These are phyloP conservation scores for Cryptococcus sp. DNA, from an alignment of 1,284 basidiomycete species.

Conservation along the genomic window DNA sequence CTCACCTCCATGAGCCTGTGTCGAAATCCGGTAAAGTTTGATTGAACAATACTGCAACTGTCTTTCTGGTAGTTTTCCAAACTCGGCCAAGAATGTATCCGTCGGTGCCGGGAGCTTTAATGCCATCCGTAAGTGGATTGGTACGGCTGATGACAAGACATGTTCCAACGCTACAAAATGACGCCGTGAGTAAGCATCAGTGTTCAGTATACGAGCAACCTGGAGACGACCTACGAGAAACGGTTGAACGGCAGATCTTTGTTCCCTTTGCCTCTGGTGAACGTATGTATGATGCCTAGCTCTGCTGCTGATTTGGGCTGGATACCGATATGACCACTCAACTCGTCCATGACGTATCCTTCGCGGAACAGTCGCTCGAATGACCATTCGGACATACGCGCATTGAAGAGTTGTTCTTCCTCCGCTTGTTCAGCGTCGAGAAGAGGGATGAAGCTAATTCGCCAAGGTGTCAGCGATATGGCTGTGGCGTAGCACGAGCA, in stretches of 20 bases:
- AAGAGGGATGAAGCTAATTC: constrained; percentile 63
- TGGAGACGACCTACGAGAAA: constrained; percentile 22
- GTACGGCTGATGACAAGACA: constrained; percentile 19
- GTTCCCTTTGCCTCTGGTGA: constrained; percentile 59
- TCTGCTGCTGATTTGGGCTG: constrained; percentile 7
- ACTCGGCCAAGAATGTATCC: constrained; percentile 62
- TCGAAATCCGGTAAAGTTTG: constrained; percentile 54
- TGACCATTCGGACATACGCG: constrained; percentile 68
- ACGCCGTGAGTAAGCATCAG: neutral
- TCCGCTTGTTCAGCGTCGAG: constrained; percentile 66
- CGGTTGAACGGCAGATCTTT: constrained; percentile 36
- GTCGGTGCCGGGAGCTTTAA: constrained; percentile 46
- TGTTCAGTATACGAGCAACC: neutral
- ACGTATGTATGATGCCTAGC: constrained; percentile 56
- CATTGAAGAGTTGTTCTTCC: constrained; percentile 59
- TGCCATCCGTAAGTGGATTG: constrained; percentile 19
- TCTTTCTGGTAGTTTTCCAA: constrained; percentile 52
- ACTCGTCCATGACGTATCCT: constrained; percentile 67
- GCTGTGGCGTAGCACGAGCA: neutral
- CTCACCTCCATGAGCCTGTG: constrained; percentile 61
- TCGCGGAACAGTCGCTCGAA: constrained; percentile 62
- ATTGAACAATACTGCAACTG: constrained; percentile 63
- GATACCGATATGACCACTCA: constrained; percentile 53
- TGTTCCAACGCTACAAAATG: constrained; percentile 15
- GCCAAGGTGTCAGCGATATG: neutral